These are phyloP conservation scores for Durusdinium trenchii DNA, from an alignment of 73 alveolate genomes.

Conservation along the genomic window DNA sequence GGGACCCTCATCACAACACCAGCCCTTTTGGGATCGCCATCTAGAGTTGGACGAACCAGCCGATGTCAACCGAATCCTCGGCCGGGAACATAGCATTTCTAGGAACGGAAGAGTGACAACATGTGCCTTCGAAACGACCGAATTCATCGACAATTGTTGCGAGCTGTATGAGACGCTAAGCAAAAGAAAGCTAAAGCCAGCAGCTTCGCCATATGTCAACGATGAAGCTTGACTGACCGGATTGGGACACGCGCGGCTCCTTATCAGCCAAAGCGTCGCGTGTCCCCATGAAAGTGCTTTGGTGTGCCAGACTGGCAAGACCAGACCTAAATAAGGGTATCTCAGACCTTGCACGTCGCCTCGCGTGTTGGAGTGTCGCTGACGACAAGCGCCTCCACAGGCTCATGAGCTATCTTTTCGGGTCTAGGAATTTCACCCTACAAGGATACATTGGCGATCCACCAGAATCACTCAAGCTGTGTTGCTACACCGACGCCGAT, in stretches of 20 bases:
- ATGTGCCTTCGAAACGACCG: background rate
- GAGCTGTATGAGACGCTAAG: slow-evolving; percentile 11
- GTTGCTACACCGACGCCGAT: slow-evolving; percentile 3
- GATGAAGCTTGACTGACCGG: background rate
- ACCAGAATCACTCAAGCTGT: background rate
- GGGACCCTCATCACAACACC: background rate
- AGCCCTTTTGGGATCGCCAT: background rate
- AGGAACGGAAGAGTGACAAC: background rate
- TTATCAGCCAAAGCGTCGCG: background rate
- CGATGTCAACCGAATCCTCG: background rate
- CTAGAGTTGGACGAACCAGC: background rate
- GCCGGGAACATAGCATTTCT: slow-evolving; percentile 1
- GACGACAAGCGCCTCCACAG: slow-evolving; percentile 35
- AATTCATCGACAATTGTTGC: background rate
- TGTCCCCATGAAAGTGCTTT: background rate
- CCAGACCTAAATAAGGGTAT: slow-evolving; percentile 2
- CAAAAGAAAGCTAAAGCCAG: background rate
- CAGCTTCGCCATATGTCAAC: slow-evolving; percentile 22
- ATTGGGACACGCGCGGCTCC: slow-evolving; percentile 26
- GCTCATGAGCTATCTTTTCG: background rate
- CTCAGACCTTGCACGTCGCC: background rate
- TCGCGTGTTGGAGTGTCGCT: slow-evolving; percentile 28
- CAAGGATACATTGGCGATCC: background rate
- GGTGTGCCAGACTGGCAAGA: slow-evolving; percentile 20
- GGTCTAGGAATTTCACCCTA: background rate